These are phyloP conservation scores for Pontederia paniculata DNA, from an alignment of 176 grass and related monocot species.

Conservation along the genomic window DNA sequence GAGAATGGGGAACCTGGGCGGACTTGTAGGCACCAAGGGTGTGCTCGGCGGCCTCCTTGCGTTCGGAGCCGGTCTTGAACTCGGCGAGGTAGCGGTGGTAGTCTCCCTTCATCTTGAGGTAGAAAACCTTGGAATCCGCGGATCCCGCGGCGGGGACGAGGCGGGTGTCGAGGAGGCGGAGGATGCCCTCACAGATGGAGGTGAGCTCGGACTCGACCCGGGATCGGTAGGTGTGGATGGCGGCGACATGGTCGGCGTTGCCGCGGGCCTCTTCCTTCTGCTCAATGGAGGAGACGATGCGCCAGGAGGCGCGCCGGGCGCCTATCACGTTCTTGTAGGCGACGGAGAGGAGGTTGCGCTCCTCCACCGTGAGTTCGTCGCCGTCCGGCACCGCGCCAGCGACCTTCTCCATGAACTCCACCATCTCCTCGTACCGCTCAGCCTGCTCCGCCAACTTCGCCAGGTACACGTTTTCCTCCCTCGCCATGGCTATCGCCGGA, in stretches of 20 bases:
- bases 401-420: conserved; percentile 1
- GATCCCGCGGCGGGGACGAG: background rate
- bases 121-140: background rate
- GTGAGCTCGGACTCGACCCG: background rate
- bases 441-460: background rate
- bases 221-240: background rate
- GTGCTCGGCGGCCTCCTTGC: background rate
- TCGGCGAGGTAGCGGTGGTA: conserved; percentile 1
- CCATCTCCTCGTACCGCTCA: background rate
- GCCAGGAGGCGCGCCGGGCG: background rate
- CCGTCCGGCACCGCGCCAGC: background rate
- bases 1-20: background rate
- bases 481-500: background rate
- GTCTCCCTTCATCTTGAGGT: conserved; percentile 1
- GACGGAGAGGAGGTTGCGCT: background rate
- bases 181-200: background rate
- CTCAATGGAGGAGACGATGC: background rate
- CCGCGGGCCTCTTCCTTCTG: background rate
- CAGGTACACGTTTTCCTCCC: background rate
- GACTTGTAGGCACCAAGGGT: background rate
- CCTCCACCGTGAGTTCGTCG: background rate
- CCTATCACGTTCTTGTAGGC: background rate
- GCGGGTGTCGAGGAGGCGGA: background rate
- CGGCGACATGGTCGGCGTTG: background rate
- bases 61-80: background rate